Evolutionary conservation across 2,329 filamentous ascomycete species (phyloP), one percentile per base, ranked within the genome.

Genomic region (Coniosporium tulheliwenetii): DNA sequence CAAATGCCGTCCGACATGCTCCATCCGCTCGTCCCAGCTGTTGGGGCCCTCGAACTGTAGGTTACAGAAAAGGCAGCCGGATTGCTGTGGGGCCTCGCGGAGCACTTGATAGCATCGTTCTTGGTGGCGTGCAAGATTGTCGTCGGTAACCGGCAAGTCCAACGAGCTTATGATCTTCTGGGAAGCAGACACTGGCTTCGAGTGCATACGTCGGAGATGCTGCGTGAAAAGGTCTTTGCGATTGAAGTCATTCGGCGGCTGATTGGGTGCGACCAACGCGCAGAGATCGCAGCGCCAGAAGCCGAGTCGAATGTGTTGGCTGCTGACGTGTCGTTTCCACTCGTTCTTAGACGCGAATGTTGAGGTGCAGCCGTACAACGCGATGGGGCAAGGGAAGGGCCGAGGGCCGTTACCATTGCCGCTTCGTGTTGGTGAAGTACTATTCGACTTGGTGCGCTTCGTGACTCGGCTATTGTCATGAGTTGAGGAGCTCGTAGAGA

Each of bases 171-270:
- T 43, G 30, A 44, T 45, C 9, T 13, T 37, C 8, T 41, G 58
- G 49, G 44, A 63, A 57, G 34, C 49, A 37, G 32, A 32, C 10
- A 13, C 48, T 42, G 9, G 49, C 43, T 10, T 68, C 57, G 0
- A 73, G 55, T 95, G 87, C 84, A 93, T 93, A 37, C 89, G 80
- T 5, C 84, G 74, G 2, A 89, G 70, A 54, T 95, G 89, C 52
- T 93, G 85, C 0, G 81, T 85, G 63, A 87, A 94, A 8, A 95
- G 73, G 52, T 95, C 87, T 56, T 93, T 93, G 52, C 87, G 81
- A 60, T 93, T 93, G 66, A 94, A 94, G 57, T 76, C 78, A 50
- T 80, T 77, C 33, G 57, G 49, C 40, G 55, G 44, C 47, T 36
- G 37, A 41, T 54, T 49, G n/a, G 47, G 54, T 31, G n/a, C 44